Evolutionary conservation across 305 asterid genomes (phyloP).

Genomic region (Fraxinus greggii): DNA sequence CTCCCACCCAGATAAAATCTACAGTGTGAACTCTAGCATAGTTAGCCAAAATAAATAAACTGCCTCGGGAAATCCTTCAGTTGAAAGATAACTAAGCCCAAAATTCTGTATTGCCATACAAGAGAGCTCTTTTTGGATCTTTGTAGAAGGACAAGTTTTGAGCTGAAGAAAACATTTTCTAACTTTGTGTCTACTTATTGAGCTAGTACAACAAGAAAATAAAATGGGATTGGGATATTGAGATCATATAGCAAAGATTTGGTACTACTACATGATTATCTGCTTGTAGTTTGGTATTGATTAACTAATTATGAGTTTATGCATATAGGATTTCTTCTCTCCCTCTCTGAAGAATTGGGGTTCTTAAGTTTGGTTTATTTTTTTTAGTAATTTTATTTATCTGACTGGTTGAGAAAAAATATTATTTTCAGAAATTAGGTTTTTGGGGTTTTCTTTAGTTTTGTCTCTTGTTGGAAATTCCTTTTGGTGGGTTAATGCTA

Average conservation of each 20-base stretch:
- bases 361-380: neutral
- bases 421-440: neutral
- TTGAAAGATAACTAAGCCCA: neutral
- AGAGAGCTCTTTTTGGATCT: neutral
- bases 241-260: constrained; percentile 44
- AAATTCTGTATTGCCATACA: neutral
- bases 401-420: neutral
- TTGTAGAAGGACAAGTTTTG: neutral
- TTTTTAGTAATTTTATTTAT: neutral
- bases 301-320: neutral
- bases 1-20: neutral
- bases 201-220: neutral
- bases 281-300: neutral
- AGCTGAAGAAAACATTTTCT: neutral
- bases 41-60: neutral
- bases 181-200: neutral
- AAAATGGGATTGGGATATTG: neutral
- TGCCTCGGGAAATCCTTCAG: neutral
- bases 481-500: constrained; percentile 7
- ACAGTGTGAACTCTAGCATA: neutral
- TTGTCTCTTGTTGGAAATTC: constrained; percentile 1
- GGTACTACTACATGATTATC: constrained; percentile 35
- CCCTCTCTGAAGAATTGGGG: neutral
- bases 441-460: neutral
- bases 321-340: neutral